Percentiles rank a stretch among this genome's conserved stretches.
phyloP scores from a whole-genome alignment of 2,329 filamentous ascomycete species.

The Ilyonectria robusta region DNA sequence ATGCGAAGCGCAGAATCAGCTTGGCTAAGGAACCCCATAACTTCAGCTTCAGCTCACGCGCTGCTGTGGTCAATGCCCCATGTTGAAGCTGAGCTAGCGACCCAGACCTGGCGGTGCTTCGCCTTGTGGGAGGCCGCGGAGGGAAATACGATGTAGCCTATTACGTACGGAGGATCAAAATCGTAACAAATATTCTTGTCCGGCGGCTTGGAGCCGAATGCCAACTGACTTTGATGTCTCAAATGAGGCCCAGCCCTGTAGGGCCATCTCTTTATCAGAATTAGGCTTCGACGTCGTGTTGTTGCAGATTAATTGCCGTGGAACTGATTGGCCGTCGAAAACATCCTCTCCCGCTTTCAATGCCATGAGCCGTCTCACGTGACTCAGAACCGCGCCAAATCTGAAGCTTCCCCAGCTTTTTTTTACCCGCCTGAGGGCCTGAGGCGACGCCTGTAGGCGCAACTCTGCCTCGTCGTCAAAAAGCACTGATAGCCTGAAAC shows the following conservation, averaged over 20 bases:
- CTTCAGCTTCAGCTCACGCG: constrained; percentile 1
- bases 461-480: constrained; percentile 22
- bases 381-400: not conserved
- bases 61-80: constrained; percentile 16
- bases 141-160: not conserved
- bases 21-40: not conserved
- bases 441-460: constrained; percentile 31
- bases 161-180: not conserved
- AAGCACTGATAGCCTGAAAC: constrained; percentile 15
- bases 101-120: constrained; percentile 29
- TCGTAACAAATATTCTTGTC: not conserved
- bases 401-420: constrained; percentile 2
- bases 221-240: not conserved
- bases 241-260: not conserved
- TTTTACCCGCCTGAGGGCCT: no score
- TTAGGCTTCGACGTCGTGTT: not conserved
- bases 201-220: not conserved
- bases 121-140: constrained; percentile 34
- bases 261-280: not conserved
- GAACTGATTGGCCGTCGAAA: not conserved
- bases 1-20: not conserved
- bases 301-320: no score
- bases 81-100: constrained; percentile 26
- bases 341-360: no score
- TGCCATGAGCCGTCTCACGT: constrained; percentile 28